Evolutionary conservation across 495 filamentous ascomycete species (phyloP), one percentile per base, ranked within the genome.

Genomic region (Aspergillus sclerotiicarbonarius): DNA sequence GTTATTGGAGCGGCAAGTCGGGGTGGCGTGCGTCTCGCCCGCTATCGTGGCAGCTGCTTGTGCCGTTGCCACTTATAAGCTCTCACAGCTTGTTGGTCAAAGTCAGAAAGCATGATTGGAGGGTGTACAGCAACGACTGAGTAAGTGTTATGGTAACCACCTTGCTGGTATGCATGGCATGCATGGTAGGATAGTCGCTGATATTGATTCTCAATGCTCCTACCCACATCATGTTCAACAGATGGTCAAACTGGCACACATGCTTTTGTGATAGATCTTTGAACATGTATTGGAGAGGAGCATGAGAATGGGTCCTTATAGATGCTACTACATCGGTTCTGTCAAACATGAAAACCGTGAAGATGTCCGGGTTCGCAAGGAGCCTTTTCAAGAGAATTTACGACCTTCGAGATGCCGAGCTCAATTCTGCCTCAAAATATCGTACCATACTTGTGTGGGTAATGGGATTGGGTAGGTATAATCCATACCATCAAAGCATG

Each of bases 241-340:
- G 37, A 41, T n/a, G 13, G 37, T 6, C 13, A n/a, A 41, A n/a
- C 13, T 41, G 37, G 37, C 37, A 41, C 13, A 41, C 1, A 41
- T 2, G 37, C 5, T 41, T 13, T 2, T 37, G 10, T 12, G 35
- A 12, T 37, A 37, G 9, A 37, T 37, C 6, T 37, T 6, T 6
- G 13, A n/a, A n/a, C 6, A n/a, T 41, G 37, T 41, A n/a, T n/a
- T 41, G 37, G 13, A 41, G 37, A 41, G 37, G 37, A n/a, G 37
- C 13, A 41, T 41, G 13, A 41, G 13, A n/a, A 15, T n/a, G 13
- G 21, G 8, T 10, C 6, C 7, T 29, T 20, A 47, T 18, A 47
- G 44, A 47, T 47, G 44, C 44, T 47, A 47, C 44, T 29, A 47
- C 44, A 29, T 47, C 44, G 2, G 16, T 47, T 8, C 44, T 47